A percentile compares a stretch with the other conserved stretches of the same genome.
These are phyloP conservation scores for Odonthalia washingtoniensis DNA, from an alignment of 31 red algal genomes.

Conservation along the genomic window DNA sequence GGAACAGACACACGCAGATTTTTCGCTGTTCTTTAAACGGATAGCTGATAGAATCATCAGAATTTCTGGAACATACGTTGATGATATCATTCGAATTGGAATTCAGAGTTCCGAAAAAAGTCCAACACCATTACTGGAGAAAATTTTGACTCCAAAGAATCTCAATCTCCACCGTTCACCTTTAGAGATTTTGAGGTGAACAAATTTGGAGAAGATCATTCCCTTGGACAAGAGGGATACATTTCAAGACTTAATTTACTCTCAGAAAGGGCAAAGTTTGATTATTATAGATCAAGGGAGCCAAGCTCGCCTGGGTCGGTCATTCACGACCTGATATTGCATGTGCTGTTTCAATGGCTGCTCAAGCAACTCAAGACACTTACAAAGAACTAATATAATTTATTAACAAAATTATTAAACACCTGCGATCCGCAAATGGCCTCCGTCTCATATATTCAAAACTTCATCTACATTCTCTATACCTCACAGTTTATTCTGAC, in stretches of 20 bases:
- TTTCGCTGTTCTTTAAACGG: conserved; percentile 40
- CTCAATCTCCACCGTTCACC: neutral
- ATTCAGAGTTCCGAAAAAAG: neutral
- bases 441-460: conserved; percentile 29
- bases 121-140: neutral
- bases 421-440: neutral
- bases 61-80: neutral
- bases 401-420: neutral
- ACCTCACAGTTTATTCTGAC: conserved; percentile 48
- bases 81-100: no score
- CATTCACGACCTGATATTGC: conserved; percentile 32
- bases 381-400: neutral
- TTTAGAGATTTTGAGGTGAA: neutral
- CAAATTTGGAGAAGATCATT: neutral
- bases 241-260: neutral
- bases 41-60: neutral
- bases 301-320: conserved; percentile 28
- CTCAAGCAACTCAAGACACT: conserved; percentile 10
- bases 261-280: neutral
- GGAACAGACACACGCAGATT: no score
- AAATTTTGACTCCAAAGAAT: neutral
- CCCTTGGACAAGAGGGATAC: neutral
- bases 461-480: conserved; percentile 29
- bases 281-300: conserved; percentile 22
- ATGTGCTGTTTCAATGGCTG: conserved; percentile 3